Conservation (phyloP, 768 basidiomycete genomes). For the Pisolithus microcarpus region DNA sequence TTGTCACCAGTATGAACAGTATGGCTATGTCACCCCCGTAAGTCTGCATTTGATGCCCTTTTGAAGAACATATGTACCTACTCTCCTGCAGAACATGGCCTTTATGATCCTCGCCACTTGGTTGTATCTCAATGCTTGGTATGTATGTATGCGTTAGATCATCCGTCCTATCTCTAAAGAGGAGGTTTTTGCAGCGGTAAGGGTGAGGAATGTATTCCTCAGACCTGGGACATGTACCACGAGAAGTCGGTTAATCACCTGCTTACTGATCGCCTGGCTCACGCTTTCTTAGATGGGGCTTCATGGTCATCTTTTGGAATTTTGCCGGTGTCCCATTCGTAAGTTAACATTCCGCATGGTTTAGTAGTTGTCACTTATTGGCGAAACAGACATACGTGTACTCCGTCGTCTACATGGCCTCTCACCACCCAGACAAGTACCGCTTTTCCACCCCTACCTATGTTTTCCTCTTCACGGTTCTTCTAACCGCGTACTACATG, state of each 20-base stretch:
- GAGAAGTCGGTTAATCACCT: slow-evolving; percentile 59
- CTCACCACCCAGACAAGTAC: slow-evolving; percentile 82
- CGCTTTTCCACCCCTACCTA: slow-evolving; percentile 74
- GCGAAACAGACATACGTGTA: slow-evolving; percentile 80
- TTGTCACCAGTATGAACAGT: slow-evolving; percentile 90
- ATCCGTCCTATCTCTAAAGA: not conserved
- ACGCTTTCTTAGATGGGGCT: slow-evolving; percentile 59
- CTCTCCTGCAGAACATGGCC: slow-evolving; percentile 70
- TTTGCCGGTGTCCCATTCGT: slow-evolving; percentile 90
- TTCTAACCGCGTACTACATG: slow-evolving; percentile 85
- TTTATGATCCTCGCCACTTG: slow-evolving; percentile 96
- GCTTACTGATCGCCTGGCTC: not conserved
- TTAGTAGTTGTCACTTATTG: not conserved
- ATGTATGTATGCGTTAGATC: slow-evolving; percentile 10
- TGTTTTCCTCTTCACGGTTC: slow-evolving; percentile 62
- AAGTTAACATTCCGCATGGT: slow-evolving; percentile 24
- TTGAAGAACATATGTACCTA: not conserved
- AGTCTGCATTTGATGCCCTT: slow-evolving; percentile 18
- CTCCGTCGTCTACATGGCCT: slow-evolving; percentile 97
- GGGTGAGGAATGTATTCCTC: slow-evolving; percentile 91
- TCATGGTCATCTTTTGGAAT: slow-evolving; percentile 99
- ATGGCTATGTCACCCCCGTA: slow-evolving; percentile 89
- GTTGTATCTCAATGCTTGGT: slow-evolving; percentile 96
- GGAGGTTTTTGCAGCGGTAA: slow-evolving; percentile 50
- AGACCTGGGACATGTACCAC: slow-evolving; percentile 99